Evolutionary conservation across 2,329 filamentous ascomycete species (phyloP).

Genomic region (Colletotrichum liaoningense): DNA sequence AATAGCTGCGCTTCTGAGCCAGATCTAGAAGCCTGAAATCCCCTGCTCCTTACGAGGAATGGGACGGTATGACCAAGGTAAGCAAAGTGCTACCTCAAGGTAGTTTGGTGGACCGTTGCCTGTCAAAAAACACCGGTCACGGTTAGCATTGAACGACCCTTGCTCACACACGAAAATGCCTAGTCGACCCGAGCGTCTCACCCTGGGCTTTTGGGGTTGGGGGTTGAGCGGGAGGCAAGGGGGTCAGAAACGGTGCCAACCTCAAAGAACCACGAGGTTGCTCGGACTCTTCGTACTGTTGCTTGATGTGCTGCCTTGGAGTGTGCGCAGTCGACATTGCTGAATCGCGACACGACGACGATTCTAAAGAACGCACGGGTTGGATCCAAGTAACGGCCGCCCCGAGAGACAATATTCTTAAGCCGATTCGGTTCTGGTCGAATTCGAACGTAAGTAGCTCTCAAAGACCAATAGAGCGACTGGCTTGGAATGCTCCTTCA

Average conservation of each 20-base stretch:
- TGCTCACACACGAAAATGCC: constrained; percentile 4
- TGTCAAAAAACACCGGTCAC: constrained; percentile 32
- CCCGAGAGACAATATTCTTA: neutral
- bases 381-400: neutral
- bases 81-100: neutral
- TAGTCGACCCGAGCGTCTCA: neutral
- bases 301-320: neutral
- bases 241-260: constrained; percentile 9
- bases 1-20: constrained; percentile 3
- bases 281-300: constrained; percentile 16
- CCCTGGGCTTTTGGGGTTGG: neutral
- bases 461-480: neutral
- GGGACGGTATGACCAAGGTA: constrained; percentile 16
- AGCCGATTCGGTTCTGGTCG: neutral
- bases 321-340: neutral
- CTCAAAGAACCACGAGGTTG: constrained; percentile 18
- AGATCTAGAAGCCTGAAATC: constrained; percentile 5
- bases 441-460: neutral
- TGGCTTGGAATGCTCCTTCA: neutral
- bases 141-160: constrained; percentile 28
- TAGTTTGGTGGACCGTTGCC: constrained; percentile 33
- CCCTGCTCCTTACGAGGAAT: constrained; percentile 11
- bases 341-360: neutral
- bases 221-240: constrained; percentile 1
- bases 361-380: neutral